Conservation (phyloP, 1,139 yeast species). For the Saccharomyces hybrid region DNA sequence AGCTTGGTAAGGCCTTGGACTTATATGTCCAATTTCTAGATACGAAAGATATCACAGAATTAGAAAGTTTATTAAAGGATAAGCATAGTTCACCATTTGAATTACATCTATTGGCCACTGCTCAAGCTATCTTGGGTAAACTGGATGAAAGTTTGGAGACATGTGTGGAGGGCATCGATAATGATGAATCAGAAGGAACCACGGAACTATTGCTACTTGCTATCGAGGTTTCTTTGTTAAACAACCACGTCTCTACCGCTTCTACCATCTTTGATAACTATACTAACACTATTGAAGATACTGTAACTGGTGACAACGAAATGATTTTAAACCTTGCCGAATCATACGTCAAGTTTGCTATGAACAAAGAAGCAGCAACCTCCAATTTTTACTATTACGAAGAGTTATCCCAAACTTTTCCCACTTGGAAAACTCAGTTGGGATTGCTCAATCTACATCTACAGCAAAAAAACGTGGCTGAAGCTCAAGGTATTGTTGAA, state of each 20-base stretch:
- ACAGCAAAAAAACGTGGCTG: constrained; percentile 37
- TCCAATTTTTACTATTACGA: constrained; percentile 32
- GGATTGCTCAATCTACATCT: constrained; percentile 35
- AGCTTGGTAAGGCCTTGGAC: constrained; percentile 17
- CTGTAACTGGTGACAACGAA: constrained; percentile 31
- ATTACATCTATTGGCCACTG: constrained; percentile 25
- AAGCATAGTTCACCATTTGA: constrained; percentile 19
- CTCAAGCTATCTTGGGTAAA: constrained; percentile 23
- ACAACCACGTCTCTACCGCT: constrained; percentile 22
- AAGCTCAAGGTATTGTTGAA: constrained; percentile 35
- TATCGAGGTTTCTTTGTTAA: constrained; percentile 25
- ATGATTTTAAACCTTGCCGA: constrained; percentile 29
- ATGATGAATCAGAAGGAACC: constrained; percentile 19
- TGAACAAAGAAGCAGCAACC: constrained; percentile 25
- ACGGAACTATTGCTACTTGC: constrained; percentile 29
- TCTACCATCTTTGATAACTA: constrained; percentile 25
- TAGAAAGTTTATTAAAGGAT: constrained; percentile 12
- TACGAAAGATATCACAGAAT: constrained; percentile 11
- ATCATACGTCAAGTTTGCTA: constrained; percentile 28
- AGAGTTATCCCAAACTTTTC: constrained; percentile 32
- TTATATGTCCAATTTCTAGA: constrained; percentile 18
- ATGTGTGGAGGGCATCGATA: constrained; percentile 26
- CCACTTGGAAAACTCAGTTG: constrained; percentile 34
- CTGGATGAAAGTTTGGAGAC: constrained; percentile 20
- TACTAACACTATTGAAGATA: constrained; percentile 21